Conservation (phyloP, 495 filamentous ascomycete genomes). For the Trichoderma reesei region DNA sequence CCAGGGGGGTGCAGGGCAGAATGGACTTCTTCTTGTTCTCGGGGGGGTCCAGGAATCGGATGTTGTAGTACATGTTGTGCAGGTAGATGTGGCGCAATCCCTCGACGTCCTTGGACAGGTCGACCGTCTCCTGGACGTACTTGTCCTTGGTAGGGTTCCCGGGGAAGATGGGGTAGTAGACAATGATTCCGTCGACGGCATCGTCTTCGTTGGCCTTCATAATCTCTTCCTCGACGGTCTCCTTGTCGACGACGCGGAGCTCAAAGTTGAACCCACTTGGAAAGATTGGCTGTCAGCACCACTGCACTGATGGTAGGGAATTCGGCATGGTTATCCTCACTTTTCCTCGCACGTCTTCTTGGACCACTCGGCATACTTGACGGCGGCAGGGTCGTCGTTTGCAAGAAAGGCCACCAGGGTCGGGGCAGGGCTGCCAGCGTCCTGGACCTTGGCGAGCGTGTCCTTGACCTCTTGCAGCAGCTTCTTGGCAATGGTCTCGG, state of each 20-base stretch:
- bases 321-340: slow-evolving; percentile 45
- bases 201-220: slow-evolving; percentile 70
- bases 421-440: slow-evolving; percentile 42
- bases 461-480: slow-evolving; percentile 69
- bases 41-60: slow-evolving; percentile 78
- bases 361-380: slow-evolving; percentile 95
- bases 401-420: slow-evolving; percentile 85
- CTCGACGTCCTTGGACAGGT: slow-evolving; percentile 86
- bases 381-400: slow-evolving; percentile 79
- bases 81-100: slow-evolving; percentile 88
- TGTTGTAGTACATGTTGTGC: slow-evolving; percentile 99
- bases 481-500: slow-evolving; percentile 70
- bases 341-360: slow-evolving; percentile 89
- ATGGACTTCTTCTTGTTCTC: slow-evolving; percentile 75
- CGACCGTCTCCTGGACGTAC: slow-evolving; percentile 92
- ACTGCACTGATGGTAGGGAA: slow-evolving; percentile 11
- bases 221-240: slow-evolving; percentile 79
- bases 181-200: slow-evolving; percentile 81
- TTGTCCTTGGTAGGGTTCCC: slow-evolving; percentile 67
- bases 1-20: slow-evolving; percentile 89
- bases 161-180: slow-evolving; percentile 94
- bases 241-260: slow-evolving; percentile 70
- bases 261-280: slow-evolving; percentile 80
- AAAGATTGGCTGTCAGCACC: slow-evolving; percentile 12
- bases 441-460: slow-evolving; percentile 56